phyloP scores from a whole-genome alignment of 345 rosid species.

The Gossypium sturtianum region DNA sequence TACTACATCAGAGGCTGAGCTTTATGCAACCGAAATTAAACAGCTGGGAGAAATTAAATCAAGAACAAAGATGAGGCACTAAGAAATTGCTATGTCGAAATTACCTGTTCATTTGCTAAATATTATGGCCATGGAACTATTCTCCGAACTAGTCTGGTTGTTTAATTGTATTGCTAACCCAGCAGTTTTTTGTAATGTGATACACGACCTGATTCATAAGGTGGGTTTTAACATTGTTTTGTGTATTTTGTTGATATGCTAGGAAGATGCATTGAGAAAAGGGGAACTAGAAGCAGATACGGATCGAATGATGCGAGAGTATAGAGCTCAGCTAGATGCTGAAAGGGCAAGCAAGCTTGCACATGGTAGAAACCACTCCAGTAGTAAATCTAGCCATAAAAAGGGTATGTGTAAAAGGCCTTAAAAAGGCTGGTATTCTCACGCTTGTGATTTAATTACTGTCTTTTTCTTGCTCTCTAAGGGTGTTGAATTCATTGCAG shows the following conservation, averaged over 20 bases:
- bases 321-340: slow-evolving; percentile 96
- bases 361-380: slow-evolving; percentile 78
- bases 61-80: background rate
- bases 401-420: slow-evolving; percentile 39
- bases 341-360: slow-evolving; percentile 92
- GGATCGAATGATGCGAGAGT: slow-evolving; percentile 94
- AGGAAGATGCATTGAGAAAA: slow-evolving; percentile 87
- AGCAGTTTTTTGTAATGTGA: slow-evolving; percentile 6
- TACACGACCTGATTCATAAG: background rate
- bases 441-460: background rate
- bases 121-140: background rate
- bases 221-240: background rate
- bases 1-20: background rate
- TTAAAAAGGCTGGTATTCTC: slow-evolving; percentile 9
- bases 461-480: slow-evolving; percentile 3
- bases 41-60: background rate
- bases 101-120: background rate
- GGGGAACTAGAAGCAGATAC: slow-evolving; percentile 90
- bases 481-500: slow-evolving; percentile 37
- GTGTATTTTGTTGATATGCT: slow-evolving; percentile 16
- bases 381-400: slow-evolving; percentile 46
- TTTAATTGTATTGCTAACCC: background rate
- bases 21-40: background rate
- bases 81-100: background rate
- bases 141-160: background rate